A percentile compares a stretch with the other conserved stretches of the same genome.
These are phyloP conservation scores for Clarireedia sp. DNA, from an alignment of 2,329 filamentous ascomycete species.

Conservation along the genomic window DNA sequence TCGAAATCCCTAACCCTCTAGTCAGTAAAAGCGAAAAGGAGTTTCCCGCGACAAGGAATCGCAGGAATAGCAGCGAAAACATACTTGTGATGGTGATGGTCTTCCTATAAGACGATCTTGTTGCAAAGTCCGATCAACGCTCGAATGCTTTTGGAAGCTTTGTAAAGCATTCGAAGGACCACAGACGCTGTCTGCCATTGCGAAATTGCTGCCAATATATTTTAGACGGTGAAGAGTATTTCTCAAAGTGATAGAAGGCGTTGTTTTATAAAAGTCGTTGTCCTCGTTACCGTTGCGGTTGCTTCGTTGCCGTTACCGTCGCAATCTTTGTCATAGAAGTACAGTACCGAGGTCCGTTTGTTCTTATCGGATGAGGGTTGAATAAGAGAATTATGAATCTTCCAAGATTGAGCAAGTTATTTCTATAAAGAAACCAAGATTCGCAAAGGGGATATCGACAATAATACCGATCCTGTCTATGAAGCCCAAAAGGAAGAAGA, in stretches of 20 bases:
- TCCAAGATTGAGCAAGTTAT: too few species aligned
- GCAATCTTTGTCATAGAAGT: too few species aligned
- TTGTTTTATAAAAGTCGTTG: not conserved
- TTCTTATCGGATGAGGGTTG: too few species aligned
- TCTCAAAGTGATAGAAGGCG: not conserved
- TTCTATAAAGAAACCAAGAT: too few species aligned
- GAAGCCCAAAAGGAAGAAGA: too few species aligned
- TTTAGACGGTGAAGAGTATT: not conserved
- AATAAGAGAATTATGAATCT: too few species aligned
- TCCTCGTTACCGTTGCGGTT: too few species aligned
- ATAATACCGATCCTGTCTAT: too few species aligned
- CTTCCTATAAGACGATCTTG: slow-evolving; percentile 56
- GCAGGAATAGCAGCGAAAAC: slow-evolving; percentile 10
- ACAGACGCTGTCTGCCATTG: slow-evolving; percentile 60
- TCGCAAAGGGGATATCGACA: too few species aligned
- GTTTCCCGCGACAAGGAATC: not conserved
- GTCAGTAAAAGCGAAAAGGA: slow-evolving; percentile 6
- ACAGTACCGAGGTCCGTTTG: too few species aligned
- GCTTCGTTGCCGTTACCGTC: too few species aligned
- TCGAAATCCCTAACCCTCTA: slow-evolving; percentile 48
- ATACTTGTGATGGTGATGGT: slow-evolving; percentile 47
- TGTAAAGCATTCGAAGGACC: slow-evolving; percentile 66
- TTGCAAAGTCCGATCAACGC: slow-evolving; percentile 59
- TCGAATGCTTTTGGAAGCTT: slow-evolving; percentile 62
- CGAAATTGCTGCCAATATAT: slow-evolving; percentile 8